Evolutionary conservation across 805 yeast genomes (phyloP).

Genomic region (Candida glaebosa): DNA sequence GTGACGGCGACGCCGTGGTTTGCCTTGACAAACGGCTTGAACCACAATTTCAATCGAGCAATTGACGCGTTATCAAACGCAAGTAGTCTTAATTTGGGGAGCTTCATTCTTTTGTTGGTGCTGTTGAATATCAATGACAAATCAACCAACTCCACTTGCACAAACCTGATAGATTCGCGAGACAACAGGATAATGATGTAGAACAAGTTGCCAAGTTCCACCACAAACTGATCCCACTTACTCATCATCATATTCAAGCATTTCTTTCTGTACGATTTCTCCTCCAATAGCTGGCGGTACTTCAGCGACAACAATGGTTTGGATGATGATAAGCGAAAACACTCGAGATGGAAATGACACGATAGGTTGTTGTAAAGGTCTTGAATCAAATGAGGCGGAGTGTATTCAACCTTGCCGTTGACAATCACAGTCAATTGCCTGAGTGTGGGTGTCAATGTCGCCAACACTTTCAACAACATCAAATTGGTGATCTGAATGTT

Average conservation of each 20-base stretch:
- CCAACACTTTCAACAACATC: background rate
- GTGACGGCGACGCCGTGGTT: background rate
- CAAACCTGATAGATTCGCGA: background rate
- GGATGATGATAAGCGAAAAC: background rate
- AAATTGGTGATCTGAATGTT: background rate
- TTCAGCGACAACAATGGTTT: background rate
- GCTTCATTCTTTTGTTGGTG: constrained; percentile 1
- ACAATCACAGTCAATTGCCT: background rate
- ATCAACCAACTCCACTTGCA: constrained; percentile 11
- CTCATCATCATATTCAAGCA: background rate
- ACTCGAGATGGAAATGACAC: background rate
- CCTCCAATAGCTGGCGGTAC: background rate
- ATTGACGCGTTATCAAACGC: constrained; percentile 20
- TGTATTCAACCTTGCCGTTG: background rate
- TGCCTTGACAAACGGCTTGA: constrained; percentile 12
- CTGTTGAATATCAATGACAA: constrained; percentile 11
- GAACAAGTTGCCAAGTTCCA: background rate
- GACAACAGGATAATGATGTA: background rate
- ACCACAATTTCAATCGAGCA: constrained; percentile 14
- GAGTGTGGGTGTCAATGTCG: background rate
- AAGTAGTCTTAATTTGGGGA: constrained; percentile 18
- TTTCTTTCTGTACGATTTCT: background rate
- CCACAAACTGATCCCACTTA: background rate
- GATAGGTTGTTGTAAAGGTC: background rate
- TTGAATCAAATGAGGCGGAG: background rate